These are phyloP conservation scores for Hawksworthiomyces lignivorus DNA, from an alignment of 2,329 filamentous ascomycete genomes.

Conservation along the genomic window DNA sequence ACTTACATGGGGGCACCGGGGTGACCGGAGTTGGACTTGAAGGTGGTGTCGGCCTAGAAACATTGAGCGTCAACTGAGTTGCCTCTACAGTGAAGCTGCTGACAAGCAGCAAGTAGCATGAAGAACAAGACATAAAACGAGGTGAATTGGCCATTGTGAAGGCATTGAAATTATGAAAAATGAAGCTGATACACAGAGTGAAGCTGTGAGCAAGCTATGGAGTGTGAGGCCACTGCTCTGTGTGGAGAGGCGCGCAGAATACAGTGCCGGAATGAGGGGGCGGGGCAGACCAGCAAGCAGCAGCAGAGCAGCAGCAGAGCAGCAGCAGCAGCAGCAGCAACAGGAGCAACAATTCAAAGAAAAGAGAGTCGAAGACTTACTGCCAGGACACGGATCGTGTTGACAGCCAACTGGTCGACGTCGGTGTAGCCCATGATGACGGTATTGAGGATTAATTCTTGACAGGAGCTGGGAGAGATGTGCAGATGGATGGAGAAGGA, in stretches of 20 bases:
- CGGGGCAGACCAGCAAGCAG: not conserved
- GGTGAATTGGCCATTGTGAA: no score
- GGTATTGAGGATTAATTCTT: constrained; percentile 19
- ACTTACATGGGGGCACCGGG: constrained; percentile 94
- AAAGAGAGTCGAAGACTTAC: constrained; percentile 51
- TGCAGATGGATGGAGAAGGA: constrained; percentile 12
- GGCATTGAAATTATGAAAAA: no score
- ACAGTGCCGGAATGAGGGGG: no score
- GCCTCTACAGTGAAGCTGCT: not conserved
- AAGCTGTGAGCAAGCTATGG: no score
- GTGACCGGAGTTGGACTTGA: constrained; percentile 93
- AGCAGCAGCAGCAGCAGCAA: not conserved
- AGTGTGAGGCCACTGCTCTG: no score
- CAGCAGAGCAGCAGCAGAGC: not conserved
- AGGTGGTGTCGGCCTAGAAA: constrained; percentile 88
- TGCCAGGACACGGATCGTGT: constrained; percentile 94
- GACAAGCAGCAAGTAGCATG: not conserved
- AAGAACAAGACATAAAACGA: no score
- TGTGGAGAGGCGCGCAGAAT: no score
- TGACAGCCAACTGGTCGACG: constrained; percentile 83
- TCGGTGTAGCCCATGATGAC: constrained; percentile 81
- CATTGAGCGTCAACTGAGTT: constrained; percentile 5
- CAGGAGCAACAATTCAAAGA: constrained; percentile 10
- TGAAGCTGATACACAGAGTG: no score
- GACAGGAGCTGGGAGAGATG: constrained; percentile 1